A percentile compares a stretch with the other conserved stretches of the same genome.
Conservation (phyloP, 2,329 filamentous ascomycete species). For the Aspergillus amoenus region DNA sequence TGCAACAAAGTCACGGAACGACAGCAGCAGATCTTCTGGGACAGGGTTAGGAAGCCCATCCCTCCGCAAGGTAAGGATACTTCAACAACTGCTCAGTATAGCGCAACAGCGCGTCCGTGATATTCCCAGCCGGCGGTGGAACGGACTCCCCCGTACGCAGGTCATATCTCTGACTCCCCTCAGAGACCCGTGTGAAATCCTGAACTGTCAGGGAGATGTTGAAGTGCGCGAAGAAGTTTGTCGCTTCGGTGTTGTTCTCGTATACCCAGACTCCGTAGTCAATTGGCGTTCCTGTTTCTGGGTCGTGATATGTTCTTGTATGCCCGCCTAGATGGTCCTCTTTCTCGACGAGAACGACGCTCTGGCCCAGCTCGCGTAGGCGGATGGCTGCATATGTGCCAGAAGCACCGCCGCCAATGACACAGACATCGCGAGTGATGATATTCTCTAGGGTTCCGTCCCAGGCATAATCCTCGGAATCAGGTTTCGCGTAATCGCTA, state of each 20-base stretch:
- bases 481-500: too few relatives aligned
- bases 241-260: slow-evolving; percentile 19
- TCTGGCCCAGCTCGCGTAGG: slow-evolving; percentile 26
- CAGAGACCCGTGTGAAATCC: not conserved
- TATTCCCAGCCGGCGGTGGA: slow-evolving; percentile 11
- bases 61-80: slow-evolving; percentile 26
- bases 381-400: slow-evolving; percentile 31
- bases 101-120: slow-evolving; percentile 7
- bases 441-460: not conserved
- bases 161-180: slow-evolving; percentile 13
- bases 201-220: slow-evolving; percentile 12
- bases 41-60: slow-evolving; percentile 29
- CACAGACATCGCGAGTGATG: slow-evolving; percentile 27
- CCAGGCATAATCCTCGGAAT: too few relatives aligned
- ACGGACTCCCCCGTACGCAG: slow-evolving; percentile 22
- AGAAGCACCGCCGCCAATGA: slow-evolving; percentile 30
- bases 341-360: slow-evolving; percentile 28
- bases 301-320: slow-evolving; percentile 25
- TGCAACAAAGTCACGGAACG: slow-evolving; percentile 29
- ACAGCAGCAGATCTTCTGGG: slow-evolving; percentile 29
- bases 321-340: slow-evolving; percentile 28
- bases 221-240: slow-evolving; percentile 25
- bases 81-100: slow-evolving; percentile 19
- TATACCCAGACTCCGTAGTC: slow-evolving; percentile 31
- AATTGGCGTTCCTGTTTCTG: slow-evolving; percentile 12